Conservation (phyloP, 148 eudicot species). For the Spergularia marina region DNA sequence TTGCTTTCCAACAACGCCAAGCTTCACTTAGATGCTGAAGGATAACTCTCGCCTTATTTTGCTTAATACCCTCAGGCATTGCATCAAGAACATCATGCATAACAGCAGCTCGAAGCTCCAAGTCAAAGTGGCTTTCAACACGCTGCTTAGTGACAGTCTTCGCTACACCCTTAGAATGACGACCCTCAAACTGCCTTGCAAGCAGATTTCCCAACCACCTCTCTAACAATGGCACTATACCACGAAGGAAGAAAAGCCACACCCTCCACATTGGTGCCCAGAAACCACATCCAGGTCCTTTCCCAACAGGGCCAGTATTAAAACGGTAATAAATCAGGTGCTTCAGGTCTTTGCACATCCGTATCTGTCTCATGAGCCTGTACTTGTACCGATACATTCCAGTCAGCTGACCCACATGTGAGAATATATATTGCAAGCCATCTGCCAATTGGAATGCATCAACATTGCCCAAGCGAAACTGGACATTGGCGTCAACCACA, state of each 20-base stretch:
- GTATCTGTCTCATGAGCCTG: conserved; percentile 95
- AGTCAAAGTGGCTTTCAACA: conserved; percentile 98
- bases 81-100: conserved; percentile 99
- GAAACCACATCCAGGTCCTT: conserved; percentile 99
- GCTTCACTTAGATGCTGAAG: conserved; percentile 99
- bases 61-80: conserved; percentile 99
- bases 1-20: conserved; percentile 99
- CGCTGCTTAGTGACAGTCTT: conserved; percentile 99
- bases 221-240: conserved; percentile 94
- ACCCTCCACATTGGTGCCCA: conserved; percentile 99
- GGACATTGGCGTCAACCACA: conserved; percentile 97
- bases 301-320: conserved; percentile 99
- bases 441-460: conserved; percentile 99
- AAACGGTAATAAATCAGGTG: conserved; percentile 96
- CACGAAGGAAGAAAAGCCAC: conserved; percentile 99
- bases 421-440: conserved; percentile 95
- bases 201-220: conserved; percentile 97
- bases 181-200: conserved; percentile 97
- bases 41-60: conserved; percentile 94
- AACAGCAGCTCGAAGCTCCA: conserved; percentile 99
- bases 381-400: conserved; percentile 99
- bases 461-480: conserved; percentile 98
- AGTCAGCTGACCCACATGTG: conserved; percentile 97
- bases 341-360: conserved; percentile 99
- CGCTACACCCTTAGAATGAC: conserved; percentile 99